These are phyloP conservation scores for Russula vinacea DNA, from an alignment of 768 basidiomycete genomes.

Conservation along the genomic window DNA sequence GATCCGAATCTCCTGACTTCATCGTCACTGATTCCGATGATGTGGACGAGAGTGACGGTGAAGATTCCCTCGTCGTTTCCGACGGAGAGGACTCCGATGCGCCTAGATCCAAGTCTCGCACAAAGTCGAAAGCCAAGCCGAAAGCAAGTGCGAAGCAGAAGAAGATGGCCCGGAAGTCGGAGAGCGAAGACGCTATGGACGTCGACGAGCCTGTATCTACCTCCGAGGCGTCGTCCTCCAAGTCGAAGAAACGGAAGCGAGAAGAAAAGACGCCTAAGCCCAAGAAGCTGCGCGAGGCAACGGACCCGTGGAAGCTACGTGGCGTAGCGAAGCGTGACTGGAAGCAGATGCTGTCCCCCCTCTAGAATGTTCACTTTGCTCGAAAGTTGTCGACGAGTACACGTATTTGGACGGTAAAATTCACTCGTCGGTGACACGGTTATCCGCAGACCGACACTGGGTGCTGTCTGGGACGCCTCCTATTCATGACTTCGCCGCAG, in stretches of 20 bases:
- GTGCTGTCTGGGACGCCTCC: slow-evolving; percentile 97
- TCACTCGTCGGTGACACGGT: slow-evolving; percentile 70
- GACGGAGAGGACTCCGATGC: slow-evolving; percentile 41
- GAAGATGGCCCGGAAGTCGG: slow-evolving; percentile 32
- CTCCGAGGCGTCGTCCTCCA: slow-evolving; percentile 39
- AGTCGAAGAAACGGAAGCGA: slow-evolving; percentile 46
- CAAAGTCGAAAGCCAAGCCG: slow-evolving; percentile 32
- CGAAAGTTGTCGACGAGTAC: slow-evolving; percentile 90
- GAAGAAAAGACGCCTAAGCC: slow-evolving; percentile 33
- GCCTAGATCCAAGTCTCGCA: slow-evolving; percentile 37
- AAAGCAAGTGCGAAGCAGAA: slow-evolving; percentile 33
- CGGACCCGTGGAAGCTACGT: slow-evolving; percentile 76
- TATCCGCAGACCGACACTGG: slow-evolving; percentile 82
- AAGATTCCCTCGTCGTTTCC: slow-evolving; percentile 23
- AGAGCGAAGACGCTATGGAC: slow-evolving; percentile 52
- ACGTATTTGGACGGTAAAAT: slow-evolving; percentile 84
- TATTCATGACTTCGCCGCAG: slow-evolving; percentile 81
- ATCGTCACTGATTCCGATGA: slow-evolving; percentile 36
- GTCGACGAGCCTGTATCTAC: slow-evolving; percentile 48
- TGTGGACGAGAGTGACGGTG: slow-evolving; percentile 33
- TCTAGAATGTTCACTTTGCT: slow-evolving; percentile 89
- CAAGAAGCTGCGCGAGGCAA: slow-evolving; percentile 46
- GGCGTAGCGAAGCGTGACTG: slow-evolving; percentile 65
- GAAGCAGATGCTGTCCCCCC: slow-evolving; percentile 75
- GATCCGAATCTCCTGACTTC: slow-evolving; percentile 32